Evolutionary conservation across 23 red algal genomes (phyloP).

Genomic region (Gracilaria gracilis): DNA sequence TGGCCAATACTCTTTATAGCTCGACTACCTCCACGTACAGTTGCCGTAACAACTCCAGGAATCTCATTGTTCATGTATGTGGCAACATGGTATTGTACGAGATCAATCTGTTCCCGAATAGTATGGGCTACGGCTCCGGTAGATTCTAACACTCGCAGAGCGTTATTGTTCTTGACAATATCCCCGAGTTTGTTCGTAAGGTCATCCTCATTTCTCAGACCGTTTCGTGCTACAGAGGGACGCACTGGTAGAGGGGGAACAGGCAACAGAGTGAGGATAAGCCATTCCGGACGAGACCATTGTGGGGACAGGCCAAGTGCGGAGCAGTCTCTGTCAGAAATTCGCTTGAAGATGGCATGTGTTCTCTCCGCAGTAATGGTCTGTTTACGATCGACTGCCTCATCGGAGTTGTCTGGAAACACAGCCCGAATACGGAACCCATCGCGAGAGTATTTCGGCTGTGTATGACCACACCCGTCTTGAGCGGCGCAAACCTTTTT

Average conservation of each 20-base stretch:
- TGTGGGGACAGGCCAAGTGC: slow-evolving; percentile 79
- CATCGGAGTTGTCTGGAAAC: slow-evolving; percentile 82
- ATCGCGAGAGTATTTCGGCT: slow-evolving; percentile 91
- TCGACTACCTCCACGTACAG: slow-evolving; percentile 80
- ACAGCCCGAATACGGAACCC: slow-evolving; percentile 87
- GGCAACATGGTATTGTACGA: slow-evolving; percentile 97
- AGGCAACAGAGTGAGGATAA: slow-evolving; percentile 88
- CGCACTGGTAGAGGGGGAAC: slow-evolving; percentile 96
- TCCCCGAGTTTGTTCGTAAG: slow-evolving; percentile 96
- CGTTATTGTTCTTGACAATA: slow-evolving; percentile 97
- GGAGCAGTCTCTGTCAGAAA: slow-evolving; percentile 80
- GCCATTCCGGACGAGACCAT: slow-evolving; percentile 92
- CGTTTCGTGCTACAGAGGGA: slow-evolving; percentile 94
- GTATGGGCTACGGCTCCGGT: slow-evolving; percentile 85
- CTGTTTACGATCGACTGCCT: slow-evolving; percentile 82
- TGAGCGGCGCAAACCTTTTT: slow-evolving; percentile 56
- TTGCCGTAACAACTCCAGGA: slow-evolving; percentile 82
- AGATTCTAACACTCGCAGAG: slow-evolving; percentile 81
- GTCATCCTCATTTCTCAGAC: slow-evolving; percentile 96
- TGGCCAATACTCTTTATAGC: slow-evolving; percentile 95
- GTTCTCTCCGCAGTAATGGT: slow-evolving; percentile 85
- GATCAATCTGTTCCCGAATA: slow-evolving; percentile 84
- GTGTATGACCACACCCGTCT: slow-evolving; percentile 84
- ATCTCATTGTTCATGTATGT: slow-evolving; percentile 99
- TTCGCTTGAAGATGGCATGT: slow-evolving; percentile 84